phyloP scores from a whole-genome alignment of 179 eudicot genomes.

The Beta corolliflora region DNA sequence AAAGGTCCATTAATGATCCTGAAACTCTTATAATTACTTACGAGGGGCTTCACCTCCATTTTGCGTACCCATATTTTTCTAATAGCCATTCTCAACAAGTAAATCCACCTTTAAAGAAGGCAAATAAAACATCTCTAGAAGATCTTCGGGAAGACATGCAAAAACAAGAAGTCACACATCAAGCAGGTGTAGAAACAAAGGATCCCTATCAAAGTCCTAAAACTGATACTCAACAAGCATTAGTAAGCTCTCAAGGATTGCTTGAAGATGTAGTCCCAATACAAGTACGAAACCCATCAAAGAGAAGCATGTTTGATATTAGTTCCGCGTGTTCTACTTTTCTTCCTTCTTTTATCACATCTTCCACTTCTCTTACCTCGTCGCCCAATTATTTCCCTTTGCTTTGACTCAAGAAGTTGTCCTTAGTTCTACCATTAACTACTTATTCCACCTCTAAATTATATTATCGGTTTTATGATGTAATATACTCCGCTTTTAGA shows the following conservation, averaged over 20 bases:
- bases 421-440: constrained; percentile 32
- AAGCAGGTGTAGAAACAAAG: neutral
- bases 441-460: too few relatives aligned
- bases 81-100: constrained; percentile 18
- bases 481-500: too few relatives aligned
- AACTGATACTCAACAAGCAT: neutral
- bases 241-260: constrained; percentile 42
- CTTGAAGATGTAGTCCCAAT: constrained; percentile 78
- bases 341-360: constrained; percentile 36
- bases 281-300: constrained; percentile 45
- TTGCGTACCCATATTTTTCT: constrained; percentile 50
- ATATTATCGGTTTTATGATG: too few relatives aligned
- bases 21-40: constrained; percentile 70
- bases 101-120: constrained; percentile 48
- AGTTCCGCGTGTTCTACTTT: constrained; percentile 29
- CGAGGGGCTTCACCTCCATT: constrained; percentile 87
- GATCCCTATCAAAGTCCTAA: neutral
- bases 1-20: constrained; percentile 65
- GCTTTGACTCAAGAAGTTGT: constrained; percentile 33
- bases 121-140: constrained; percentile 28
- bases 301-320: constrained; percentile 9
- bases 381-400: constrained; percentile 33
- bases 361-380: constrained; percentile 41
- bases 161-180: neutral
- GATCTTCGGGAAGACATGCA: constrained; percentile 12